A percentile compares a stretch with the other conserved stretches of the same genome.
Conservation (phyloP, 257 asterid species). For the Ilex aquifolium region DNA sequence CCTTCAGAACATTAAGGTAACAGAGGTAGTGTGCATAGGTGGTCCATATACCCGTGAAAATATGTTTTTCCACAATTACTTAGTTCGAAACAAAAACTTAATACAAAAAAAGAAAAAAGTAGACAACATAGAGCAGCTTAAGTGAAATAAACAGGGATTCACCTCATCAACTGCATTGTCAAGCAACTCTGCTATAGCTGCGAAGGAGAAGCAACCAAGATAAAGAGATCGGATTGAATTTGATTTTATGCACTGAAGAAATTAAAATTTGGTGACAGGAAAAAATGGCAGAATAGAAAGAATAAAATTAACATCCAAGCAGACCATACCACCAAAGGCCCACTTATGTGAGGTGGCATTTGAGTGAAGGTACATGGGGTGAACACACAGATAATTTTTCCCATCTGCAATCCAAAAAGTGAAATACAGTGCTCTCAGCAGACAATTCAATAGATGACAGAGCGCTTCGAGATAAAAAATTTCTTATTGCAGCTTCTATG, state of each 20-base stretch:
- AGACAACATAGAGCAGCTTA: background rate
- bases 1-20: too few species aligned
- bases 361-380: constrained; percentile 75
- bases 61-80: too few species aligned
- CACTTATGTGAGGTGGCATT: constrained; percentile 92
- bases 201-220: constrained; percentile 7
- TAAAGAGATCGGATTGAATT: background rate
- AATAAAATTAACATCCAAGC: background rate
- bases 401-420: constrained; percentile 29
- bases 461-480: too few species aligned
- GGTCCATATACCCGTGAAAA: too few species aligned
- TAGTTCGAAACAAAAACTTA: too few species aligned
- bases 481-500: too few species aligned
- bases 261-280: background rate
- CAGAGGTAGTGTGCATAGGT: too few species aligned
- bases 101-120: too few species aligned
- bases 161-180: constrained; percentile 90
- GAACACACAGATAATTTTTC: constrained; percentile 70
- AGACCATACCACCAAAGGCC: constrained; percentile 67
- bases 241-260: background rate
- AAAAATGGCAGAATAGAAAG: background rate
- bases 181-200: constrained; percentile 86
- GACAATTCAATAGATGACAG: too few species aligned
- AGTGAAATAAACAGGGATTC: background rate
- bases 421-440: background rate